Evolutionary conservation across 2,329 filamentous ascomycete species (phyloP), one percentile per base, ranked within the genome.

Genomic region (Alternaria panax): DNA sequence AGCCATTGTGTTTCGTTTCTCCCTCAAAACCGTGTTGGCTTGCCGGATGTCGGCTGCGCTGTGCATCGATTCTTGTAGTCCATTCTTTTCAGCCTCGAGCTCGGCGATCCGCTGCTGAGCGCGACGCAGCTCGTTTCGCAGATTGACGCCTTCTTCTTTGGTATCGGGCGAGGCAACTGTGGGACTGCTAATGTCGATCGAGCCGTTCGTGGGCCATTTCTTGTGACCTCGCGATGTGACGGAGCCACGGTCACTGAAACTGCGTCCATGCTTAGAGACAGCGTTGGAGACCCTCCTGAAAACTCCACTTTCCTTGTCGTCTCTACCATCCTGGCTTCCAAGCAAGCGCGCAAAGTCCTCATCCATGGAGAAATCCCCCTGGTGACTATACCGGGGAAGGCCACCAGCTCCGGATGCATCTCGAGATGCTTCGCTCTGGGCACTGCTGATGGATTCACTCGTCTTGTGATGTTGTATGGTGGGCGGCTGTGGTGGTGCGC

Each of bases 1-100:
- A 7, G 94, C 94, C 76, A 99, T 95, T 0, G 95, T 98, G 71
- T 96, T 97, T 59, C 95, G 87, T 82, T 98, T 98, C 79, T 98
- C 93, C 34, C 91, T 85, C 24, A 98, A 82, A 75, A 93, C 94
- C 69, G 90, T 93, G 78, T 96, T 96, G 28, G 96, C 88, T 69
- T 89, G 90, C 79, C 90, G 90, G 62, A 89, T 87, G 62, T 86
- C 86, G 14, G 81, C 83, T 5, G 85, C 84, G 27, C 83, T 85
- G 66, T 88, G 86, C 65, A 89, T 79, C 41, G 78, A 78, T 63
- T 83, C 81, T 65, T 82, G 79, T 32, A 80, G 80, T 68, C 67
- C 82, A 72, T 79, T 86, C 81, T 92, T 92, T 65, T 92, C 90
- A n/a, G 88, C 85, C 77, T 94, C 91, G 52, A 99, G 86, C 78